Conservation (phyloP, 441 rosid genomes). For the Populus tomentosa region DNA sequence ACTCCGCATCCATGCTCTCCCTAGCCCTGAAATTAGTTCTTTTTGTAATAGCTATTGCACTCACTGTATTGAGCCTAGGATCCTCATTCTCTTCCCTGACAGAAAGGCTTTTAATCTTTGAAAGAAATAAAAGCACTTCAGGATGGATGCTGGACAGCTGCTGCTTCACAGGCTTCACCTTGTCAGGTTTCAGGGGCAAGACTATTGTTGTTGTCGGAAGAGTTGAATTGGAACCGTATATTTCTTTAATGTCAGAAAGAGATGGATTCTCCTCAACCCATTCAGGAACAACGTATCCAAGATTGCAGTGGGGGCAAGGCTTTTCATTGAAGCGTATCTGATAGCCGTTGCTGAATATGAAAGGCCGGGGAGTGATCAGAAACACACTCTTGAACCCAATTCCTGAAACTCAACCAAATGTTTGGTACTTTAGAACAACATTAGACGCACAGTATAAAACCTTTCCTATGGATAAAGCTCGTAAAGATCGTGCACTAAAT, state of each 20-base stretch:
- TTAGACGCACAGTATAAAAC: constrained; percentile 16
- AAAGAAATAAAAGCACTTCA: constrained; percentile 55
- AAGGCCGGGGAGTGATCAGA: constrained; percentile 51
- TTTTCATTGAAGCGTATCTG: constrained; percentile 59
- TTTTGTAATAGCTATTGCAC: constrained; percentile 49
- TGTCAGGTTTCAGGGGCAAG: constrained; percentile 65
- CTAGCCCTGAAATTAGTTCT: constrained; percentile 46
- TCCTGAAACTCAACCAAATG: constrained; percentile 32
- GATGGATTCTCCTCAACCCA: constrained; percentile 62
- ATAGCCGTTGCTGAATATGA: constrained; percentile 71
- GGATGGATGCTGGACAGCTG: constrained; percentile 53
- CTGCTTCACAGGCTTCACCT: constrained; percentile 56
- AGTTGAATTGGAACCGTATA: constrained; percentile 39
- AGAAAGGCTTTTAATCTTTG: constrained; percentile 62
- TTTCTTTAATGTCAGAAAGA: constrained; percentile 35
- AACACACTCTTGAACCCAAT: constrained; percentile 86
- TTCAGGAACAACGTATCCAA: constrained; percentile 75
- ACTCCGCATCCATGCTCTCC: constrained; percentile 70
- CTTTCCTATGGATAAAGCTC: constrained; percentile 29
- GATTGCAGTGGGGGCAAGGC: constrained; percentile 53
- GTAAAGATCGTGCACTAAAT: neutral
- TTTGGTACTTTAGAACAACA: neutral
- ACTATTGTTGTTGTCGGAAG: constrained; percentile 60
- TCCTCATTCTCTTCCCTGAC: constrained; percentile 51
- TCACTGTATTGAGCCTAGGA: constrained; percentile 35